Percentiles rank a stretch among this genome's conserved stretches.
Evolutionary conservation across 768 basidiomycete species (phyloP).

Genomic region (Gymnopilus dilepis): DNA sequence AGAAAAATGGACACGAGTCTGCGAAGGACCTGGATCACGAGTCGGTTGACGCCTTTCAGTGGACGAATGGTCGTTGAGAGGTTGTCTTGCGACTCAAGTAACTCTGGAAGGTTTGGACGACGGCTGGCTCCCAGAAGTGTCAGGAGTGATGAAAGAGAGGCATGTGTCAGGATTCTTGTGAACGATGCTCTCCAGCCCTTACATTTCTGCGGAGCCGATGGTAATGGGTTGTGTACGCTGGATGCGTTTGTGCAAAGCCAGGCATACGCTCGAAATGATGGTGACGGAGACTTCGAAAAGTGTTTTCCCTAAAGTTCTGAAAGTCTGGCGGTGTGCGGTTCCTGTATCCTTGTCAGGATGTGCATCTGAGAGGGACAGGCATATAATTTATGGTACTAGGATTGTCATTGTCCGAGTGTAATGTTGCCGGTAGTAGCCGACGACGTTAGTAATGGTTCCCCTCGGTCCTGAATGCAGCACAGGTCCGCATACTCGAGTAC

Average conservation of each 20-base stretch:
- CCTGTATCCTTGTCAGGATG: too few relatives aligned
- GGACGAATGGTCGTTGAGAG: conserved; percentile 78
- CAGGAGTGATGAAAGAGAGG: conserved; percentile 23
- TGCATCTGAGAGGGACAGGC: too few relatives aligned
- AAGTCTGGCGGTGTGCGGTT: not conserved
- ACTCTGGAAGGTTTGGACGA: not conserved
- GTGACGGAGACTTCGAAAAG: conserved; percentile 72
- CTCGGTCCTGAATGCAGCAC: too few relatives aligned
- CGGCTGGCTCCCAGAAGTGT: not conserved
- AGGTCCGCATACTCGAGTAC: too few relatives aligned
- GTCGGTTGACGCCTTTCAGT: conserved; percentile 74
- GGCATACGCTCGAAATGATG: conserved; percentile 66
- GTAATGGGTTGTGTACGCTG: conserved; percentile 67
- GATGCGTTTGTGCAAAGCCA: conserved; percentile 74
- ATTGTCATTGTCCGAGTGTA: too few relatives aligned
- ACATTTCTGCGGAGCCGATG: conserved; percentile 58
- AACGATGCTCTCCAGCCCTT: conserved; percentile 74
- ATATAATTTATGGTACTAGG: too few relatives aligned
- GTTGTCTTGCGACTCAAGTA: conserved; percentile 48
- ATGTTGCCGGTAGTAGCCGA: too few relatives aligned
- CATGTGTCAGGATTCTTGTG: conserved; percentile 76
- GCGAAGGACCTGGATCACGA: conserved; percentile 55
- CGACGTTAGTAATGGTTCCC: too few relatives aligned
- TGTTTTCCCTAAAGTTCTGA: conserved; percentile 40
- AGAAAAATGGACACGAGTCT: conserved; percentile 38